Evolutionary conservation across 306 rosid genomes (phyloP), one percentile per base, ranked within the genome.

Genomic region (Fagus crenata): DNA sequence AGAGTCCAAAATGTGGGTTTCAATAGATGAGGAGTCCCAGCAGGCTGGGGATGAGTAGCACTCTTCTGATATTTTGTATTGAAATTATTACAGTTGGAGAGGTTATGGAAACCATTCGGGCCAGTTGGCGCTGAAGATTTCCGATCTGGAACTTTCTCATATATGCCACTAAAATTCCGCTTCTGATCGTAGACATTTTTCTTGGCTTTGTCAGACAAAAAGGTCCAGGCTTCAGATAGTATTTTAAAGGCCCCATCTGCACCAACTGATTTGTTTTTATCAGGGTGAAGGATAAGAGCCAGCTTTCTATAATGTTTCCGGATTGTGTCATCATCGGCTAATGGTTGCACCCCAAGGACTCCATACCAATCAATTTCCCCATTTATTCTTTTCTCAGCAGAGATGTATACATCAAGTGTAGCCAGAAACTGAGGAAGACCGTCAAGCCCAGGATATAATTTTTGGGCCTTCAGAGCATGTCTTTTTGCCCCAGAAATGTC

Each of bases 201-300:
- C 77, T 77, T 80, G 84, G 65, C 74, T 74, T 84, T 84, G 83
- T 91, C 86, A 43, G 96, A 91, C 70, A 93, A 69, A 13, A 81
- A 71, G 28, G 76, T 85, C 93, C 92, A 91, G 59, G 97, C 98
- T 79, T 88, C 87, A 11, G 86, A 63, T 43, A 94, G 32, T 70
- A 92, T 85, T 76, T 74, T 83, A 86, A 92, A 94, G 51, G 98
- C 98, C 55, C 86, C 93, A 15, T 84, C 89, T 1, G 95, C 96
- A 36, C 97, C 98, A 6, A 82, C 82, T 2, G 98, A 89, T 80
- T 89, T 90, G 78, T 94, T 94, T 84, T 84, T 89, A 53, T 90
- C 97, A 4, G 96, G 98, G 74, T 92, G 96, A 74, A 92, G 83
- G 69, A 42, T 12, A 42, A 86, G 85, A 71, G 92, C 93, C 76